These are phyloP conservation scores for Astragalus membranaceus DNA, from an alignment of 306 rosid species.

Conservation along the genomic window DNA sequence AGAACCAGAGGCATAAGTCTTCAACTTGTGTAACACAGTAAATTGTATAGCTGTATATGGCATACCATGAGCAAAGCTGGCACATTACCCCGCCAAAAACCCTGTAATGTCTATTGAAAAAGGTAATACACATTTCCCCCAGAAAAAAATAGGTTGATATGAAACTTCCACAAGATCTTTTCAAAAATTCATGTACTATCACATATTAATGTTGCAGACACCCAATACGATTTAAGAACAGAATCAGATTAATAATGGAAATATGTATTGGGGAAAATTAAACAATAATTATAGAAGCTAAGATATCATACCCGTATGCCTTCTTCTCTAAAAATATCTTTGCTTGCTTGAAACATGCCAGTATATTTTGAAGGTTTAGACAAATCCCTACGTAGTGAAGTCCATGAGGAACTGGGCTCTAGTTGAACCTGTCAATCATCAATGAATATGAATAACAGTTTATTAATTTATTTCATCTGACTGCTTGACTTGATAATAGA, in stretches of 20 bases:
- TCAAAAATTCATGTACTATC: background rate
- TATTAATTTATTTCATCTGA: constrained; percentile 24
- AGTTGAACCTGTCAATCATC: constrained; percentile 66
- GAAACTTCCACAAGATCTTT: background rate
- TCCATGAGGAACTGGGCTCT: constrained; percentile 88
- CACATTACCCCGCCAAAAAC: constrained; percentile 98
- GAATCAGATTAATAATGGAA: background rate
- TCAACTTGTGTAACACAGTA: constrained; percentile 71
- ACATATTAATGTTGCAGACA: background rate
- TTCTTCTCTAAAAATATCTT: constrained; percentile 91
- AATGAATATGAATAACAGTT: constrained; percentile 10
- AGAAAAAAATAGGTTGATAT: background rate
- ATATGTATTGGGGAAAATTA: background rate
- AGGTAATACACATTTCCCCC: background rate
- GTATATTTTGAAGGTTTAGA: constrained; percentile 78
- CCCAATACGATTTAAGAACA: background rate
- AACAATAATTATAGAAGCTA: constrained; percentile 9
- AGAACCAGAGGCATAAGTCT: constrained; percentile 81
- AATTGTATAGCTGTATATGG: constrained; percentile 93
- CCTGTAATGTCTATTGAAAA: constrained; percentile 39
- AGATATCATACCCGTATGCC: constrained; percentile 61
- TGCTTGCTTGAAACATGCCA: constrained; percentile 85
- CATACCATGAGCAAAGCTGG: constrained; percentile 99
- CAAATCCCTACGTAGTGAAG: constrained; percentile 40
- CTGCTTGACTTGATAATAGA: background rate